Evolutionary conservation across 2,329 filamentous ascomycete species (phyloP).

Genomic region (Botrytis sinoallii): DNA sequence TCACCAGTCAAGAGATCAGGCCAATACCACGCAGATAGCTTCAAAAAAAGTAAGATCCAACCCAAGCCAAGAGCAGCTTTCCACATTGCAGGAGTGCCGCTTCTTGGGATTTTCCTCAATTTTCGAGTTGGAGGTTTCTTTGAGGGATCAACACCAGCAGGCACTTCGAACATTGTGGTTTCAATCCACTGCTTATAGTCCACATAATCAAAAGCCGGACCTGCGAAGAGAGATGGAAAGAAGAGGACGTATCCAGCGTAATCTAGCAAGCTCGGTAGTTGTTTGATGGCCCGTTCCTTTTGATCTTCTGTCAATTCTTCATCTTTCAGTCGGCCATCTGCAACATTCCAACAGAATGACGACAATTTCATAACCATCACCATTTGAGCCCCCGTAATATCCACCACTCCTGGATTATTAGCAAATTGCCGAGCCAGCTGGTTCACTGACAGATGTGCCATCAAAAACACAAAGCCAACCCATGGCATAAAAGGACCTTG

Average conservation of each 20-base stretch:
- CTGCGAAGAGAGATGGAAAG: constrained; percentile 86
- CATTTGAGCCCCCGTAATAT: constrained; percentile 97
- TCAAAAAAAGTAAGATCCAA: constrained; percentile 78
- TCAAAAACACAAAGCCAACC: constrained; percentile 89
- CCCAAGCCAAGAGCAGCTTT: constrained; percentile 71
- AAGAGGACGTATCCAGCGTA: constrained; percentile 91
- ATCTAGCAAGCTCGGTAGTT: constrained; percentile 74
- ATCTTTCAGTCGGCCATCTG: constrained; percentile 79
- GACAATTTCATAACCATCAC: constrained; percentile 96
- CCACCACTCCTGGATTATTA: constrained; percentile 64
- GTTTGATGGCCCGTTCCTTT: constrained; percentile 71
- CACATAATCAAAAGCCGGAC: constrained; percentile 90
- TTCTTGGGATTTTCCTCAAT: constrained; percentile 88
- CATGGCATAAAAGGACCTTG: constrained; percentile 95
- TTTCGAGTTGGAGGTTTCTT: constrained; percentile 84
- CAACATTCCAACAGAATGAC: constrained; percentile 97
- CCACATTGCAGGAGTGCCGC: constrained; percentile 75
- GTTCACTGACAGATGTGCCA: constrained; percentile 91
- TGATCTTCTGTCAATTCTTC: constrained; percentile 83
- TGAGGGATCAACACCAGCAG: constrained; percentile 73
- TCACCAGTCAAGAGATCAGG: constrained; percentile 61
- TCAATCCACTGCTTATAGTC: constrained; percentile 93
- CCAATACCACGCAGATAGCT: constrained; percentile 66
- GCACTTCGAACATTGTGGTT: constrained; percentile 89
- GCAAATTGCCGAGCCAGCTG: constrained; percentile 79